These are phyloP conservation scores for Sanghuangporus sanghuang DNA, from an alignment of 1,284 basidiomycete species.

Conservation along the genomic window DNA sequence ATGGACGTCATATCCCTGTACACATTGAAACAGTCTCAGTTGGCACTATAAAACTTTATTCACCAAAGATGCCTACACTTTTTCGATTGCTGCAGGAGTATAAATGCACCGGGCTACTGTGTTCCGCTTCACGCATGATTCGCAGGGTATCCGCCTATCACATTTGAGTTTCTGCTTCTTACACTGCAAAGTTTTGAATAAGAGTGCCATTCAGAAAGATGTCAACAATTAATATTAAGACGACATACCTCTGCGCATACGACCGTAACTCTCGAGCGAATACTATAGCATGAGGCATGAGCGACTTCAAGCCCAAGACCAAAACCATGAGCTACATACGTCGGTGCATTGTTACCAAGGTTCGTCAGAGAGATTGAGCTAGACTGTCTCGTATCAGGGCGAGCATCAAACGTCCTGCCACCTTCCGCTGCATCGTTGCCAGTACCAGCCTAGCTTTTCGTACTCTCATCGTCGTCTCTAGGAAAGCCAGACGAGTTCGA, in stretches of 20 bases:
- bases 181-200: constrained; percentile 42
- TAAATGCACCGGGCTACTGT: constrained; percentile 69
- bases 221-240: neutral
- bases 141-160: constrained; percentile 69
- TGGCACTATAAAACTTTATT: neutral
- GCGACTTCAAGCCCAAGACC: neutral
- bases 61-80: constrained; percentile 50
- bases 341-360: neutral
- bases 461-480: neutral
- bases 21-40: neutral
- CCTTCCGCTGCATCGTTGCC: neutral
- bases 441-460: neutral
- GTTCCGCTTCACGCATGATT: constrained; percentile 71
- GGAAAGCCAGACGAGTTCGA: neutral
- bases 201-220: neutral
- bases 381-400: neutral
- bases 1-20: constrained; percentile 12
- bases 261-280: constrained; percentile 74
- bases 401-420: neutral
- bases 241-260: constrained; percentile 71
- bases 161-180: constrained; percentile 80
- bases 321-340: neutral
- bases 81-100: constrained; percentile 75
- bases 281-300: constrained; percentile 23
- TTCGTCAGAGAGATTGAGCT: neutral